Base-by-base conservation (phyloP, 192 early-diverging fungal genomes). In the Coemansia sp. region DNA sequence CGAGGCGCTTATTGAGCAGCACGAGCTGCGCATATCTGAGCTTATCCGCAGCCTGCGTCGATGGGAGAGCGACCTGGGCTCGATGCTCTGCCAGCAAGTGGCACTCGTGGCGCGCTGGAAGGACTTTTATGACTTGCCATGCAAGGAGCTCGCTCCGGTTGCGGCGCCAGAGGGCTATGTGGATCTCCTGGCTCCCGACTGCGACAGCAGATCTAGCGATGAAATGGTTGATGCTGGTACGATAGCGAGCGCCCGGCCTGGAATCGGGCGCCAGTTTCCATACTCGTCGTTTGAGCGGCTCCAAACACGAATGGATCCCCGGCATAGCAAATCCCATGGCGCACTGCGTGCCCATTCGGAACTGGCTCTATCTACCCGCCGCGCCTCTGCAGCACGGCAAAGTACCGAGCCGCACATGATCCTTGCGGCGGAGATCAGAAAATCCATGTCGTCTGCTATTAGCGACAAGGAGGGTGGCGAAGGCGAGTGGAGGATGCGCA, bases 1-100 rank as follows among this genome's bases (percentile, higher is more conserved):
- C 6, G 80, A 77, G 52, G 72, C 75, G 10, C 80, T 83, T 13
- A 64, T 83, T 34, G 75, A 78, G 75, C 80, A 78, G 76, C 81
- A 83, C 53, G 81, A 83, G 57, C 9, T 68, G 15, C 69, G 75
- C 11, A 60, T 83, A 53, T 64, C 81, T 1, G 81, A 73, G 64
- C 72, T 83, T 16, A 73, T 72, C 13, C 72, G 67, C 0, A 64
- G 69, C 10, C 61, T 83, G 60, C 72, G 76, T 15, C 72, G 50
- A 24, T 83, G 81, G 81, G 81, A 83, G 16, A 66, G 39, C 49
- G 70, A 75, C 46, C 43, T 83, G 13, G 81, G 76, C 34, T 53
- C 73, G 15, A 70, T 73, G 73, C 73, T 83, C 6, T 60, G 72
- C 38, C 81, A 75, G 39, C 81, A 83, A 20, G 49, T 49, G n/a